These are phyloP conservation scores for Pythium rhizo-oryzae DNA, from an alignment of 352 stramenopile species.

Conservation along the genomic window DNA sequence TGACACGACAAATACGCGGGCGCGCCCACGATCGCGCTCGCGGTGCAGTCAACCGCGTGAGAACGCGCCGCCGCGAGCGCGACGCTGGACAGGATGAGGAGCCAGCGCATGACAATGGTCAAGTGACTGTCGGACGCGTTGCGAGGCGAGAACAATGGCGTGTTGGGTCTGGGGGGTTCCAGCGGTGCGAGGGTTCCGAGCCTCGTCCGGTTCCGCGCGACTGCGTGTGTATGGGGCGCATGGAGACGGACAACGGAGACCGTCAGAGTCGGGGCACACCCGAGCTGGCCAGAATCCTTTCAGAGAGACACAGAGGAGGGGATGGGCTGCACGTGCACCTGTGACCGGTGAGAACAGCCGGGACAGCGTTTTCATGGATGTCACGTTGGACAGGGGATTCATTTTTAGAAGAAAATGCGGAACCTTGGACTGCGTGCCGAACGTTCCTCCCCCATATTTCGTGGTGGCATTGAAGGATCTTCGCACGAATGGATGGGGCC, in stretches of 20 bases:
- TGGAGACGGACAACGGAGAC: neutral
- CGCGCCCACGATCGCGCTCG: conserved; percentile 2
- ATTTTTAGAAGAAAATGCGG: neutral
- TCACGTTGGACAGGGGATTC: conserved; percentile 5
- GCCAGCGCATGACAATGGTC: neutral
- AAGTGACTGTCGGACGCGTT: neutral
- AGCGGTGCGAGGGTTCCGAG: no score
- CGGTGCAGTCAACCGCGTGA: neutral
- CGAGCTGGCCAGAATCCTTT: neutral
- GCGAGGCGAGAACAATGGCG: no score
- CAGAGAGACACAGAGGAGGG: conserved; percentile 10
- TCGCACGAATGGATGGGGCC: neutral
- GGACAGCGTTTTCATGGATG: neutral
- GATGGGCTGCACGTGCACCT: neutral
- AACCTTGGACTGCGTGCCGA: neutral
- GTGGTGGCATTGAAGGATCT: neutral
- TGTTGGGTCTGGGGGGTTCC: no score
- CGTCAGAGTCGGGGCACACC: neutral
- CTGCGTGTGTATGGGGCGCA: neutral
- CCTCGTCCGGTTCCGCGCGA: neutral
- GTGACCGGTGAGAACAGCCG: neutral
- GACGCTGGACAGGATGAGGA: neutral
- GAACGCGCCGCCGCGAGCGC: neutral
- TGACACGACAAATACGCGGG: neutral
- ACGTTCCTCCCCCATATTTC: neutral